Evolutionary conservation across 1,284 basidiomycete genomes (phyloP).

Genomic region (Ustilago hordei): DNA sequence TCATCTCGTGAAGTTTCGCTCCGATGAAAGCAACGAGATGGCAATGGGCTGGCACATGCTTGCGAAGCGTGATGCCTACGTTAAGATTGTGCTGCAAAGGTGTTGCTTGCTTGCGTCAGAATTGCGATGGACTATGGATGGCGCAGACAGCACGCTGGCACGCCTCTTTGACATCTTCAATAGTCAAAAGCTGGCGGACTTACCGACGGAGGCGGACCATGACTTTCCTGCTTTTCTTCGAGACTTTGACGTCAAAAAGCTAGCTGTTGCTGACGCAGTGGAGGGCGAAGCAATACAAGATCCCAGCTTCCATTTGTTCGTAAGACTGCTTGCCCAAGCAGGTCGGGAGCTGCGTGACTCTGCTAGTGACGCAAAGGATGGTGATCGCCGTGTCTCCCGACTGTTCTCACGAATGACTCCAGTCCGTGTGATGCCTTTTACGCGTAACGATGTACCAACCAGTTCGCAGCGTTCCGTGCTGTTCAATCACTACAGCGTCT

Average conservation of each 20-base stretch:
- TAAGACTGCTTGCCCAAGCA: constrained; percentile 80
- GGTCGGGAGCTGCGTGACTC: constrained; percentile 66
- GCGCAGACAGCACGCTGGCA: constrained; percentile 75
- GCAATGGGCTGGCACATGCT: constrained; percentile 72
- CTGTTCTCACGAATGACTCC: constrained; percentile 84
- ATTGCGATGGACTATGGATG: constrained; percentile 80
- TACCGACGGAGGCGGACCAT: constrained; percentile 77
- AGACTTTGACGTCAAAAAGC: constrained; percentile 69
- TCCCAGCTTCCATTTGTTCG: constrained; percentile 81
- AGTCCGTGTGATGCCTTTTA: constrained; percentile 75
- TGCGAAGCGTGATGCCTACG: constrained; percentile 79
- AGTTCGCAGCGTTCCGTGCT: constrained; percentile 81
- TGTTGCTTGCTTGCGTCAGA: constrained; percentile 78
- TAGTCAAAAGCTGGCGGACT: constrained; percentile 81
- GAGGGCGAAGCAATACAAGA: constrained; percentile 73
- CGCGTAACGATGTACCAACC: constrained; percentile 64
- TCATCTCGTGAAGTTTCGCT: constrained; percentile 72
- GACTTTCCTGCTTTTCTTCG: constrained; percentile 85
- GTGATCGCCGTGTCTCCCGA: constrained; percentile 75
- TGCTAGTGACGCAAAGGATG: constrained; percentile 30
- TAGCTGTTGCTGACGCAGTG: constrained; percentile 9
- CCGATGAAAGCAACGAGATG: constrained; percentile 74
- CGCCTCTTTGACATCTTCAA: constrained; percentile 82
- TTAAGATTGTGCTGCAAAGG: constrained; percentile 79
- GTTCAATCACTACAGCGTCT: constrained; percentile 84